A percentile compares a stretch with the other conserved stretches of the same genome.
Conservation (phyloP, 495 filamentous ascomycete species). For the Terfezia boudieri region DNA sequence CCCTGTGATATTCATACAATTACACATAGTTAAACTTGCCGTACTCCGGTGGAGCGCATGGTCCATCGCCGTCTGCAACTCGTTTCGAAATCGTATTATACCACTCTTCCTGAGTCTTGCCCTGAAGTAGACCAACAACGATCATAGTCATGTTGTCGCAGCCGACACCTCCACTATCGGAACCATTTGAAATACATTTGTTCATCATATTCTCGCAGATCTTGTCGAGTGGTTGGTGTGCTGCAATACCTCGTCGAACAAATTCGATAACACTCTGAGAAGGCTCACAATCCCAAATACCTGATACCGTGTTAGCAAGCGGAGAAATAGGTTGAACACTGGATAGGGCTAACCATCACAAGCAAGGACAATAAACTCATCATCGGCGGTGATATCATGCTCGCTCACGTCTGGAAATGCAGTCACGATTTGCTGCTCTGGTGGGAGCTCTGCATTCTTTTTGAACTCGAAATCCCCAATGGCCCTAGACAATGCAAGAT, state of each 20-base stretch:
- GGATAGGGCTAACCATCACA: slow-evolving; percentile 56
- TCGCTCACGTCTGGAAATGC: slow-evolving; percentile 82
- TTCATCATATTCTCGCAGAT: slow-evolving; percentile 99
- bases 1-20: neutral
- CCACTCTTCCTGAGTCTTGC: slow-evolving; percentile 90
- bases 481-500: slow-evolving; percentile 88
- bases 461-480: slow-evolving; percentile 99
- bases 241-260: slow-evolving; percentile 81
- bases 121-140: slow-evolving; percentile 68
- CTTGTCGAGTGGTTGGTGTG: slow-evolving; percentile 73
- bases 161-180: slow-evolving; percentile 90
- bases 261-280: slow-evolving; percentile 95
- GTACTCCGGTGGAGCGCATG: slow-evolving; percentile 97
- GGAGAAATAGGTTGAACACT: neutral
- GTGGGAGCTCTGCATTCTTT: slow-evolving; percentile 87
- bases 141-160: slow-evolving; percentile 99
- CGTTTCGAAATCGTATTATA: slow-evolving; percentile 84
- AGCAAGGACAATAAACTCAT: slow-evolving; percentile 90
- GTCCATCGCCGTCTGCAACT: slow-evolving; percentile 91
- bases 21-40: slow-evolving; percentile 41
- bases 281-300: slow-evolving; percentile 98
- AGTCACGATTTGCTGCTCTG: slow-evolving; percentile 94
- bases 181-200: slow-evolving; percentile 91
- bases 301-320: slow-evolving; percentile 24
- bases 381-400: slow-evolving; percentile 75